Evolutionary conservation across 305 asterid genomes (phyloP), one percentile per base, ranked within the genome.

Genomic region (Fraxinus xanthoxyloides): DNA sequence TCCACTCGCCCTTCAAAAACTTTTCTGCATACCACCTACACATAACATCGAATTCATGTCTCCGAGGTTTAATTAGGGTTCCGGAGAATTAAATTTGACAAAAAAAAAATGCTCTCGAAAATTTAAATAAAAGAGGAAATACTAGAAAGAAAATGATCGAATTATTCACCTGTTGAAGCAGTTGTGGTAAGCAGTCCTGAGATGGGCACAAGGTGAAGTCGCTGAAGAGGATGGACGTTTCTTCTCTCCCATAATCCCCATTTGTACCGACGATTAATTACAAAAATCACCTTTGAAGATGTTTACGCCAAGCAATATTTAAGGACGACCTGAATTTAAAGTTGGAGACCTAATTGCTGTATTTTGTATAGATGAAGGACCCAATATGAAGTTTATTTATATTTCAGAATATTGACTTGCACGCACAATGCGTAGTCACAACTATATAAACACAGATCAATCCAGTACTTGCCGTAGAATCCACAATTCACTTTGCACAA

Each of bases 1-100:
- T 89, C 94, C 97, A 95, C 79, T 92, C 91, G 19, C 98, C 97
- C 90, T 92, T 95, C 92, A 92, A 86, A 87, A 93, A 94, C 85
- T 94, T 92, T 80, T 93, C 97, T 0, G 92, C 91, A 86, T 94
- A 92, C 97, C 99, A 95, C 85, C 97, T 93, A 76, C 32, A 77
- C 30, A 67, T 0, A 56, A 82, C 79, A 17, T 28, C 38, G 81
- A 61, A 9, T 81, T 73, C 17, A 51, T 3, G 51, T 28, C 56
- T 38, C 78, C 36, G 77, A 76, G 70, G 63, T 78, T 69, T 65
- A 86, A 76, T 72, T 48, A 54, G 54, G 35, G 21, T 54, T 17
- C 32, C 38, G 51, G 21, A 19, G 36, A 28, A 30, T 79, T 5
- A 38, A 72, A 30, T 70, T 79, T 79, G 73, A 2, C 8, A 35